A percentile compares a stretch with the other conserved stretches of the same genome.
Evolutionary conservation across 495 filamentous ascomycete species (phyloP).

Genomic region (Aspergillus haitiensis): DNA sequence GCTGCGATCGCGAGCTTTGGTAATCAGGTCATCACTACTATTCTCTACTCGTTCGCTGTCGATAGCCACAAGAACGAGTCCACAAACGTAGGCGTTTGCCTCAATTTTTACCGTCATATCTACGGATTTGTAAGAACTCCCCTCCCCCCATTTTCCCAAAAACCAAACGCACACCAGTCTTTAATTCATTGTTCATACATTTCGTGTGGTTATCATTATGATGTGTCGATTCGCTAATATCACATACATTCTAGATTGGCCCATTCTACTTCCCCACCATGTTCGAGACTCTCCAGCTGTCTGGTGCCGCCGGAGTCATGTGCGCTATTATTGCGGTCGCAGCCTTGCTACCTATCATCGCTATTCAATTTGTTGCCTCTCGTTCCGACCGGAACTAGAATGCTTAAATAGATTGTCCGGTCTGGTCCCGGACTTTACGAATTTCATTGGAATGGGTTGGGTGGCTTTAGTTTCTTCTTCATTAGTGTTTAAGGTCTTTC

Average conservation of each 20-base stretch:
- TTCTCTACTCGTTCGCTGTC: slow-evolving; percentile 33
- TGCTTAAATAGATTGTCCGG: neutral
- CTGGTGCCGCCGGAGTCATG: slow-evolving; percentile 35
- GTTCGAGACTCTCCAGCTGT: slow-evolving; percentile 31
- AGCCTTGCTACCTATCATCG: slow-evolving; percentile 29
- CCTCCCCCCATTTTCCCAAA: neutral
- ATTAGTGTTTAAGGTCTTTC: no score
- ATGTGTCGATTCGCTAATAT: no score
- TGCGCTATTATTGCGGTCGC: slow-evolving; percentile 30
- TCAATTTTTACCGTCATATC: slow-evolving; percentile 35
- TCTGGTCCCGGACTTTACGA: no score
- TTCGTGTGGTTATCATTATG: no score
- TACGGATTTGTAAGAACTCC: slow-evolving; percentile 36
- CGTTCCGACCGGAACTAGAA: slow-evolving; percentile 2
- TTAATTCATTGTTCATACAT: neutral
- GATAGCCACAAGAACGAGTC: slow-evolving; percentile 33
- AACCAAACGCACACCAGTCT: neutral
- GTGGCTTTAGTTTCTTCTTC: no score
- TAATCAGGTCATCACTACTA: slow-evolving; percentile 38
- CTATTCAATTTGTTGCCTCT: slow-evolving; percentile 26
- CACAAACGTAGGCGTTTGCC: slow-evolving; percentile 33
- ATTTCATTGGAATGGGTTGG: no score
- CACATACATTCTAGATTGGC: slow-evolving; percentile 25
- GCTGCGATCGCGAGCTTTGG: slow-evolving; percentile 38
- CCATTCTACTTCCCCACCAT: slow-evolving; percentile 38